Evolutionary conservation across 495 filamentous ascomycete genomes (phyloP).

Genomic region (Aspergillus incahuasiensis): DNA sequence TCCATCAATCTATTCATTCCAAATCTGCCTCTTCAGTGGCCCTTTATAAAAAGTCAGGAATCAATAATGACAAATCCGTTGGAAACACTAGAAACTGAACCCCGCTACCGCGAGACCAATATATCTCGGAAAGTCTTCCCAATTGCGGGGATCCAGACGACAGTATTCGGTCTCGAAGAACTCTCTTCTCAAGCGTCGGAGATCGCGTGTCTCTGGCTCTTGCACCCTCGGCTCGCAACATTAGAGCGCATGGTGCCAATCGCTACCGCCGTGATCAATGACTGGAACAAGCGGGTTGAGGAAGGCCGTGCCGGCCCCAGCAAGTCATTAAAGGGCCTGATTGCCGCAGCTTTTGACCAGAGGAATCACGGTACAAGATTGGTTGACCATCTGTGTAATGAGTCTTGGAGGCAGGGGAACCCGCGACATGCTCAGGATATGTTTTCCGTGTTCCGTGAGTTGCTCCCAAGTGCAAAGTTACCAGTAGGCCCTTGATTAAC

Average conservation of each 20-base stretch:
- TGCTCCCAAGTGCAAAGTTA: neutral
- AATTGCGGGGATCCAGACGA: conserved; percentile 72
- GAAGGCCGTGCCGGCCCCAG: conserved; percentile 21
- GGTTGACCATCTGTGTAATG: conserved; percentile 56
- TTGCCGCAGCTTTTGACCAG: conserved; percentile 82
- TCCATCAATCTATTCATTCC: neutral
- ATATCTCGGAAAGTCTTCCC: conserved; percentile 54
- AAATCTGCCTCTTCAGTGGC: neutral
- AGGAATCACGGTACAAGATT: conserved; percentile 80
- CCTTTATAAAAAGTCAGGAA: neutral
- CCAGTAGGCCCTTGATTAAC: neutral
- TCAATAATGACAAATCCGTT: conserved; percentile 36
- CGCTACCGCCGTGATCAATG: conserved; percentile 49
- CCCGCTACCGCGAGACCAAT: conserved; percentile 13
- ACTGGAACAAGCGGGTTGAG: conserved; percentile 50
- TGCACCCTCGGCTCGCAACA: conserved; percentile 69
- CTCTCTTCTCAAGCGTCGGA: conserved; percentile 45
- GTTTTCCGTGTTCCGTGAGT: conserved; percentile 62
- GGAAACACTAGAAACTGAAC: conserved; percentile 25
- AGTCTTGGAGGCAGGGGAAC: conserved; percentile 77
- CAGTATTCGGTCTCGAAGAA: conserved; percentile 76
- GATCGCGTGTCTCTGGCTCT: conserved; percentile 77
- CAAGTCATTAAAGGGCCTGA: conserved; percentile 48
- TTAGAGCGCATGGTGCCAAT: conserved; percentile 66
- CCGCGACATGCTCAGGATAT: conserved; percentile 81